phyloP scores from a whole-genome alignment of 345 rosid genomes.

The Odontarrhena argentea region DNA sequence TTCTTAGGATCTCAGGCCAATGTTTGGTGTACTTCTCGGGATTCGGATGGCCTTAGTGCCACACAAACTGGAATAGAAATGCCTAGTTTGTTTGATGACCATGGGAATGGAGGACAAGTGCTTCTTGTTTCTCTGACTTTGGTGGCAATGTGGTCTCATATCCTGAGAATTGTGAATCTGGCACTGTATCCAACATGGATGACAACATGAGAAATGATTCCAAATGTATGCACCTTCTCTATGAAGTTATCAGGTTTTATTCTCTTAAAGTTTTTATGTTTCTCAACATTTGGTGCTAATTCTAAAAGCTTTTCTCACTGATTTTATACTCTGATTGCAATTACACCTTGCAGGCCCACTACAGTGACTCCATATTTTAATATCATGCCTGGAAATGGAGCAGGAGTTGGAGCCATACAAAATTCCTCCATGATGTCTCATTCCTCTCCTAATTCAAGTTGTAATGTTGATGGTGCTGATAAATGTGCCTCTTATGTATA shows the following conservation, averaged over 20 bases:
- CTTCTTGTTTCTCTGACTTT: conserved; percentile 33
- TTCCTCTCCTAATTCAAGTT: conserved; percentile 44
- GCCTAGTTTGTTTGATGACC: conserved; percentile 31
- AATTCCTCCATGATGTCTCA: conserved; percentile 32
- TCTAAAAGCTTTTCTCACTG: conserved; percentile 20
- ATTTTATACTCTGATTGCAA: conserved; percentile 44
- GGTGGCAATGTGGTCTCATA: conserved; percentile 31
- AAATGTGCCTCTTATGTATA: conserved; percentile 32
- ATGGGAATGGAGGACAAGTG: conserved; percentile 24
- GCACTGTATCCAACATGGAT: conserved; percentile 31
- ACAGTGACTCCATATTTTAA: conserved; percentile 34
- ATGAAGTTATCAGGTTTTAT: conserved; percentile 8
- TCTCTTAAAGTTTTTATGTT: not conserved
- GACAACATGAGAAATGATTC: conserved; percentile 29
- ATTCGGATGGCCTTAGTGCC: conserved; percentile 7
- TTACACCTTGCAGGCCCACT: conserved; percentile 35
- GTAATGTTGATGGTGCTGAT: conserved; percentile 34
- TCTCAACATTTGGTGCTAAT: not conserved
- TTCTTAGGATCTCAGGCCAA: conserved; percentile 46
- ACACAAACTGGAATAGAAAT: conserved; percentile 34
- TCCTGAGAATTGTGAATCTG: conserved; percentile 28
- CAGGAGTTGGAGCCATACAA: conserved; percentile 20
- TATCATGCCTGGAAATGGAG: conserved; percentile 29
- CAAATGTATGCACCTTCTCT: conserved; percentile 41
- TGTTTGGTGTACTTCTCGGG: conserved; percentile 17